Evolutionary conservation across 495 filamentous ascomycete genomes (phyloP).

Genomic region (Platismatia glauca): DNA sequence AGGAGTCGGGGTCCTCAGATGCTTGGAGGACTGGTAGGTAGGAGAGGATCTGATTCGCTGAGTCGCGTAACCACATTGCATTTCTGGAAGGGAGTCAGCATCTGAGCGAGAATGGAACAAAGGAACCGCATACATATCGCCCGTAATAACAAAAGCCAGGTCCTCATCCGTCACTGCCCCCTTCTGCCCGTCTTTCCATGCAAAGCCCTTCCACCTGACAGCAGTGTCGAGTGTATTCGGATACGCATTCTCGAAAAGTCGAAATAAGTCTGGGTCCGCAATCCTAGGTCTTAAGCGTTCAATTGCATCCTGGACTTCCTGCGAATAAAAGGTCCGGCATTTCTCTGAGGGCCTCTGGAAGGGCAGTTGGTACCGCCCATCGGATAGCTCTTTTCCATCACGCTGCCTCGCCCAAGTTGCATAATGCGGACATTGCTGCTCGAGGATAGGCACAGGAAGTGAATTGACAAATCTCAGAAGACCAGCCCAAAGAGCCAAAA

Average conservation of each 20-base stretch:
- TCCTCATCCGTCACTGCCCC: conserved; percentile 45
- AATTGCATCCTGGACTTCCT: conserved; percentile 46
- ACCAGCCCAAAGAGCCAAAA: neutral
- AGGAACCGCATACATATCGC: conserved; percentile 39
- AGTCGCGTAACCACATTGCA: conserved; percentile 65
- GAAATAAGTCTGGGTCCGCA: conserved; percentile 54
- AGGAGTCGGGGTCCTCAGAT: conserved; percentile 37
- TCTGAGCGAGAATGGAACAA: neutral
- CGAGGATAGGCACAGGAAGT: neutral
- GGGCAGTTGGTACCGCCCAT: conserved; percentile 39
- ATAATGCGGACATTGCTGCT: conserved; percentile 31
- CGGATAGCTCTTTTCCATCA: conserved; percentile 29
- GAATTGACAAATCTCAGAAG: neutral
- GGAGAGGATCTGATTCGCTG: conserved; percentile 56
- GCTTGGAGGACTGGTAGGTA: conserved; percentile 51
- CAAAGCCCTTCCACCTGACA: conserved; percentile 53
- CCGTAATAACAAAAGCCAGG: conserved; percentile 55
- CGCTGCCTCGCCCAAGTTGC: conserved; percentile 27
- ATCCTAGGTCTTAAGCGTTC: conserved; percentile 40
- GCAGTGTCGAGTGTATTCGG: conserved; percentile 64
- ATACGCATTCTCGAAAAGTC: conserved; percentile 55
- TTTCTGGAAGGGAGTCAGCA: conserved; percentile 27
- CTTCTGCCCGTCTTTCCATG: conserved; percentile 33
- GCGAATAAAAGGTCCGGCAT: conserved; percentile 55
- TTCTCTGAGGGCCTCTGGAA: conserved; percentile 45